Percentiles rank a stretch among this genome's conserved stretches.
phyloP scores from a whole-genome alignment of 2,329 filamentous ascomycete species.

The Epichloe elymi region DNA sequence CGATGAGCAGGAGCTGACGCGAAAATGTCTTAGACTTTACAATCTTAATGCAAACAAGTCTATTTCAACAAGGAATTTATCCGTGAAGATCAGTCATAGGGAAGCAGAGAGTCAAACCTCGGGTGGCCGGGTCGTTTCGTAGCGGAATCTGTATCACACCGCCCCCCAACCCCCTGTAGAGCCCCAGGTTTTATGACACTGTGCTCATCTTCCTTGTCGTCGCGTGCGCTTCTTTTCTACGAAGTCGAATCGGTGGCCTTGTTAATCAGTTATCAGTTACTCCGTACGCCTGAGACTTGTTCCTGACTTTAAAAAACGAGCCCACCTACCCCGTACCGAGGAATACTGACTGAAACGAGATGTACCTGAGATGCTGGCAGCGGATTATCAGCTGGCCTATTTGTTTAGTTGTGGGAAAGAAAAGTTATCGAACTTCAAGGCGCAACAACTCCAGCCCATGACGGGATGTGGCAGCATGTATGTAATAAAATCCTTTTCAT shows the following conservation, averaged over 20 bases:
- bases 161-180: background rate
- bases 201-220: background rate
- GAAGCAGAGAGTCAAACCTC: background rate
- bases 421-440: background rate
- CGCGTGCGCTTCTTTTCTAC: background rate
- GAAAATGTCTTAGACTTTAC: slow-evolving; percentile 9
- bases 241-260: too few species aligned
- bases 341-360: too few species aligned
- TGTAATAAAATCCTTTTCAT: background rate
- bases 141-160: background rate
- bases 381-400: too few species aligned
- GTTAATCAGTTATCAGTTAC: background rate
- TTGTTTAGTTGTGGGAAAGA: too few species aligned
- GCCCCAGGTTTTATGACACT: background rate
- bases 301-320: background rate
- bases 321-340: background rate
- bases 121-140: background rate
- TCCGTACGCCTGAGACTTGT: background rate
- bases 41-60: slow-evolving; percentile 9
- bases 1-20: background rate
- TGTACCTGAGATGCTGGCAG: too few species aligned
- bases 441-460: too few species aligned
- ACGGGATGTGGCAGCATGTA: background rate
- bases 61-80: slow-evolving; percentile 7
- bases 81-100: background rate